Evolutionary conservation across 1,284 basidiomycete species (phyloP), one percentile per base, ranked within the genome.

Genomic region (Sporisorium iseilematis-ciliati): DNA sequence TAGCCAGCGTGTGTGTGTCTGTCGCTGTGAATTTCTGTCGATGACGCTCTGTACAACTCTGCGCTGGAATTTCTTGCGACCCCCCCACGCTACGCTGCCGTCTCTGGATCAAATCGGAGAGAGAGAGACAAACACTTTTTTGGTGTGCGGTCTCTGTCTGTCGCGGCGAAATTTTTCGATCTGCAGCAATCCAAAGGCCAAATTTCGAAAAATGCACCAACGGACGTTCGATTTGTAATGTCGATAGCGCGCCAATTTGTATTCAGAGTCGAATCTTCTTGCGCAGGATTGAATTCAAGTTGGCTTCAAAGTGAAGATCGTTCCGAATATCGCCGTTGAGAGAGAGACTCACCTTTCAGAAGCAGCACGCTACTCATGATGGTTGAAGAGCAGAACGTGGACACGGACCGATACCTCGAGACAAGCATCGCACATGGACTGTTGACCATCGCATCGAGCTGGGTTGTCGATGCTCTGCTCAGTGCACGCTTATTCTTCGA

Each of bases 261-360:
- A 66, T 51, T 66, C 45, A 18, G 31, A n/a, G 7, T 31, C 31
- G 52, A 55, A 43, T 43, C 57, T 65, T 58, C 33, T 41, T 42
- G 25, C 6, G 21, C 45, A 6, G 20, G 6, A 33, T n/a, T 14
- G 26, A 52, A 52, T 43, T 23, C 42, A 41, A 35, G 14, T 2
- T 31, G 10, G 16, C 3, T 49, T 49, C 29, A 49, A 14, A 21
- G 7, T 18, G 0, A 4, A n/a, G 23, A 8, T 31, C 58, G 58
- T 67, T 67, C 65, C 65, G 65, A 61, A 67, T 67, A 57, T 67
- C 65, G 58, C 65, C 65, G 65, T 52, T 16, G 11, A 33, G 7
- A 12, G 7, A 8, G 7, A 8, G 7, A 8, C 29, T 31, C 33
- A 33, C 33, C 33, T 33, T 33, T 33, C 33, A 33, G 33, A 33